Base-by-base conservation (phyloP, 306 rosid genomes). In the Prunus fruticosa region DNA sequence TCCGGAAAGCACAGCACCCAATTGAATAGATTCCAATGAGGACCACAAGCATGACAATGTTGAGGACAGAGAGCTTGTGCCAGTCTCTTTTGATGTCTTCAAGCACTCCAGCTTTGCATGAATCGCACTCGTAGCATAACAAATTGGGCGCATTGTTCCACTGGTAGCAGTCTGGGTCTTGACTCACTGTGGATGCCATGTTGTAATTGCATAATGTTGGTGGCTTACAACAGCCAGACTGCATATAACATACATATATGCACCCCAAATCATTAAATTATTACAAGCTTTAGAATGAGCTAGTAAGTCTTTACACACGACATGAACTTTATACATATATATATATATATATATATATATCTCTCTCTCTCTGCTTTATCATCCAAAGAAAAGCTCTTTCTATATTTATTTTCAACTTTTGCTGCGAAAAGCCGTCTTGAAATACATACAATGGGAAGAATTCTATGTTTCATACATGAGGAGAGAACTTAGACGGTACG, bases 221-320 rank as follows among this genome's bases (percentile, higher is more conserved):
- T 18, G 98, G 97, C 64, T 92, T 96, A 81, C 99, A 96, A 43
- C 99, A 96, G 58, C 99, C 98, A 4, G 96, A 92, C 98, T 95
- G 81, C 81, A 78, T 8, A 64, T 16, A 32, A 32, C 1, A 32
- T 32, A 22, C 5, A 10, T 20, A 9, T 19, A 13, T 27, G 19
- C 3, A 62, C 67, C 67, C 43, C 28, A 62, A 62, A 62, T 22
- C 30, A 62, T 28, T 62, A 13, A 27, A 15, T 30, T 14, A 27
- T 30, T 7, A 28, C 67, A 62, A 62, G 41, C 22, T 62, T 62
- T 27, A 62, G 18, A 22, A 58, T n/a, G 61, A 54, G 61, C 27
- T 34, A 34, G 5, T 22, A 22, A 27, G n/a, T 30, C 61, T n/a
- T 11, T 22, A 11, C 64, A 3, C 28, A 11, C 32, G 11, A 23